These are phyloP conservation scores for Myxozyma vanderwaltii DNA, from an alignment of 805 yeast species.

Conservation along the genomic window DNA sequence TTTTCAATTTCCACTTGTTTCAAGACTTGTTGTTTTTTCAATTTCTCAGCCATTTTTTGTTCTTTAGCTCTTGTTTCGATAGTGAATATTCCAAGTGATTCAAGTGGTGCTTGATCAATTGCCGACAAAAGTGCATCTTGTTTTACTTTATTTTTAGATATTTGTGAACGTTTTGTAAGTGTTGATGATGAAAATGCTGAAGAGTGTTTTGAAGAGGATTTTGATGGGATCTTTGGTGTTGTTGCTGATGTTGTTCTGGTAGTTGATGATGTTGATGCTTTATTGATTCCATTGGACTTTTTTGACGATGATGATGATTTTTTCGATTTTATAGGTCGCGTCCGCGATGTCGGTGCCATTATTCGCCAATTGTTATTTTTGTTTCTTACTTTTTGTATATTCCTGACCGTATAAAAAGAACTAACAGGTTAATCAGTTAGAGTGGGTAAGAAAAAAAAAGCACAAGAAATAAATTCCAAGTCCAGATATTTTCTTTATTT, in stretches of 20 bases:
- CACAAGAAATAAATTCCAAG: too few relatives aligned
- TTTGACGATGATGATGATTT: background rate
- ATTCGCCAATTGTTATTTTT: too few relatives aligned
- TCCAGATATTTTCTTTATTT: too few relatives aligned
- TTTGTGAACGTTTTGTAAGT: background rate
- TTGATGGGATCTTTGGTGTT: background rate
- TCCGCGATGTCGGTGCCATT: conserved; percentile 9
- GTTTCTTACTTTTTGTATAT: too few relatives aligned
- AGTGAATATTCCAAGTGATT: background rate
- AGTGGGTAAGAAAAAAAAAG: too few relatives aligned
- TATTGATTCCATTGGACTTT: background rate
- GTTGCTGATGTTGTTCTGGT: background rate
- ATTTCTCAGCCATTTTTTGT: background rate
- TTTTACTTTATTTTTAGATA: background rate
- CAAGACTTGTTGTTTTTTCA: background rate
- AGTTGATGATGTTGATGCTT: background rate
- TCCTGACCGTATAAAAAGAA: too few relatives aligned
- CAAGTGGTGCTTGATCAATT: conserved; percentile 2
- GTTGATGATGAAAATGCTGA: background rate
- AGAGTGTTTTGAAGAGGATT: background rate
- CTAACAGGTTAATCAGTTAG: too few relatives aligned
- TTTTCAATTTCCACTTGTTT: background rate
- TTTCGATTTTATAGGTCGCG: background rate
- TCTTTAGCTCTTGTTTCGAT: background rate
- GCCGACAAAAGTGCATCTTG: conserved; percentile 1